Evolutionary conservation across 768 basidiomycete species (phyloP).

Genomic region (Pisolithus microcarpus): DNA sequence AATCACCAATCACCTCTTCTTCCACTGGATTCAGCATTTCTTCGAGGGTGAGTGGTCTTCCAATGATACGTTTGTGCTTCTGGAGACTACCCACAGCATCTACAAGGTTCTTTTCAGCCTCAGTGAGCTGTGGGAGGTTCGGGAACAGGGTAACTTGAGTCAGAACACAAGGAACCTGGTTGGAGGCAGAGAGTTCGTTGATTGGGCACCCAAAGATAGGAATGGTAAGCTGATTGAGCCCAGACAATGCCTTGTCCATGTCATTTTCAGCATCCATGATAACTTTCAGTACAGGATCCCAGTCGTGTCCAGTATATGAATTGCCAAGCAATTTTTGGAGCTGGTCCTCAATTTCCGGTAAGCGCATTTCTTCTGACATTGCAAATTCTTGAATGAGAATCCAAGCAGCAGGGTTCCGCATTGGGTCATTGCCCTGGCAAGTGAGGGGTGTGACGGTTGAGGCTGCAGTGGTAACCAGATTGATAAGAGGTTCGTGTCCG

Average conservation of each 20-base stretch:
- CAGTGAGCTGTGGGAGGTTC: no score
- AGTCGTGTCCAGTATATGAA: constrained; percentile 8
- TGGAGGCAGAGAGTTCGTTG: no score
- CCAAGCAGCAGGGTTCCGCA: background rate
- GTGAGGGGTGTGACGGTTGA: background rate
- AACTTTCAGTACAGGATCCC: constrained; percentile 10
- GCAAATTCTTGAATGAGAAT: background rate
- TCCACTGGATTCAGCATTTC: constrained; percentile 11
- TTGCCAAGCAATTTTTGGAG: constrained; percentile 6
- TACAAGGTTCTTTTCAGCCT: no score
- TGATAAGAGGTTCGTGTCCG: background rate
- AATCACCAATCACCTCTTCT: constrained; percentile 6
- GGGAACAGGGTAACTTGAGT: no score
- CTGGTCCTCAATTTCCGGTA: constrained; percentile 6
- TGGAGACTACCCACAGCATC: no score
- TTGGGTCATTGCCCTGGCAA: background rate
- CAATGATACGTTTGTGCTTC: constrained; percentile 9
- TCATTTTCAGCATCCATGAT: background rate
- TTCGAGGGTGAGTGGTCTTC: constrained; percentile 4
- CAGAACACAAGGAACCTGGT: no score
- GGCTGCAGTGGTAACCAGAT: background rate
- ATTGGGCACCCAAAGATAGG: no score
- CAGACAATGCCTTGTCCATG: background rate
- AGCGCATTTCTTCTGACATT: constrained; percentile 4
- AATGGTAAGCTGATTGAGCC: no score